Evolutionary conservation across 805 yeast species (phyloP).

Genomic region (Teunomyces barrocoloradensis): DNA sequence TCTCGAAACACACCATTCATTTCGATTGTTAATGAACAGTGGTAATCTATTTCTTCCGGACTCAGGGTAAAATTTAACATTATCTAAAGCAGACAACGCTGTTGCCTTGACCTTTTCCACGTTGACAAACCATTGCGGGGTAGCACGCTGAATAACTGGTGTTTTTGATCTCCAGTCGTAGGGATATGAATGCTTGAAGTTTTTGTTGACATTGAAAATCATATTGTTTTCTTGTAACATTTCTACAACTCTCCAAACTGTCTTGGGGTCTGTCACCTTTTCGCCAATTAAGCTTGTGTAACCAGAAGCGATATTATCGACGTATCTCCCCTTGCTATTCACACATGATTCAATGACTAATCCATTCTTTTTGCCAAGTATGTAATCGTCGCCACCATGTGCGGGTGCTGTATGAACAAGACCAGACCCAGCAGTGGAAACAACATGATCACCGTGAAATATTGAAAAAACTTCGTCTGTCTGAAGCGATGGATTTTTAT

Average conservation of each 20-base stretch:
- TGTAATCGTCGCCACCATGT: conserved; percentile 92
- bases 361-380: conserved; percentile 57
- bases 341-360: conserved; percentile 74
- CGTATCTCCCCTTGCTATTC: conserved; percentile 67
- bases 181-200: conserved; percentile 82
- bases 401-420: conserved; percentile 97
- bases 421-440: conserved; percentile 84
- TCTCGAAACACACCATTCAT: conserved; percentile 97
- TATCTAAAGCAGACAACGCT: conserved; percentile 57
- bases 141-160: conserved; percentile 91
- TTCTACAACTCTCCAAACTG: conserved; percentile 51
- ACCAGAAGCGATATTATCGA: conserved; percentile 46
- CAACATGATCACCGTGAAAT: conserved; percentile 78
- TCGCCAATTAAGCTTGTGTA: conserved; percentile 47
- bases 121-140: conserved; percentile 96
- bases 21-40: conserved; percentile 72
- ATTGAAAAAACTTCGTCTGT: conserved; percentile 48
- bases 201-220: conserved; percentile 46
- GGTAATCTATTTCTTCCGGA: conserved; percentile 67
- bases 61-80: conserved; percentile 72
- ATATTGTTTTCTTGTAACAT: conserved; percentile 42
- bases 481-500: conserved; percentile 55
- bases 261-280: conserved; percentile 24
- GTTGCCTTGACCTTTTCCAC: conserved; percentile 66
- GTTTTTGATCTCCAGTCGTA: conserved; percentile 96